A percentile compares a stretch with the other conserved stretches of the same genome.
Conservation (phyloP, 768 basidiomycete genomes). For the Russula vinacea region DNA sequence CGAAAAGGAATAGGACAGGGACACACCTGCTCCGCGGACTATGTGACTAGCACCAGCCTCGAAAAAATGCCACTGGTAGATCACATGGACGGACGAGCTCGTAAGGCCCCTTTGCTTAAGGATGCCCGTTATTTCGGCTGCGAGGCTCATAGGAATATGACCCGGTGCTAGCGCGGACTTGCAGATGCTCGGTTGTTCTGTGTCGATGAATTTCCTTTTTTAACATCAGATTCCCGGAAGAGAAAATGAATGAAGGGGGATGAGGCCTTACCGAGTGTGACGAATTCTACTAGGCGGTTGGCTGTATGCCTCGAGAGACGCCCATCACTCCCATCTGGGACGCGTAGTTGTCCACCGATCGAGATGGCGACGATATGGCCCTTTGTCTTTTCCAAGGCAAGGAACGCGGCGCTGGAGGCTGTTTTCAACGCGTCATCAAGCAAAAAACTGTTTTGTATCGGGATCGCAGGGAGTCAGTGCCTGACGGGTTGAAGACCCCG, state of each 20-base stretch:
- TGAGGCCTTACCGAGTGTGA: background rate
- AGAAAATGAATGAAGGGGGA: background rate
- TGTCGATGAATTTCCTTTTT: no score
- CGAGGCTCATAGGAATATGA: background rate
- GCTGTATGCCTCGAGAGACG: constrained; percentile 1
- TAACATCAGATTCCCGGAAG: background rate
- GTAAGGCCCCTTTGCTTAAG: background rate
- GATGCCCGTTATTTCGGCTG: background rate
- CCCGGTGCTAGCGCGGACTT: constrained; percentile 9
- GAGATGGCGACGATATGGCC: background rate
- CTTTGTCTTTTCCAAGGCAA: background rate
- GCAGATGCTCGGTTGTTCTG: constrained; percentile 8
- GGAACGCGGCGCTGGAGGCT: background rate
- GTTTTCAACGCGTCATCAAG: no score
- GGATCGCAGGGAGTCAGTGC: no score
- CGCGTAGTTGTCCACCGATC: background rate
- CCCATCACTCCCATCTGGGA: constrained; percentile 9
- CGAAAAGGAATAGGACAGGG: constrained; percentile 6
- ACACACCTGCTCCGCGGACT: background rate
- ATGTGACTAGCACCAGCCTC: background rate
- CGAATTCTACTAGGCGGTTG: constrained; percentile 17
- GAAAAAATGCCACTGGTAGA: constrained; percentile 9
- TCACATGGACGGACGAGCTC: background rate
- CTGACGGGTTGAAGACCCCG: no score
- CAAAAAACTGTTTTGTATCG: no score